Percentiles rank a stretch among this genome's conserved stretches.
Evolutionary conservation across 495 filamentous ascomycete species (phyloP).

Genomic region (Aspergillus panamensis): DNA sequence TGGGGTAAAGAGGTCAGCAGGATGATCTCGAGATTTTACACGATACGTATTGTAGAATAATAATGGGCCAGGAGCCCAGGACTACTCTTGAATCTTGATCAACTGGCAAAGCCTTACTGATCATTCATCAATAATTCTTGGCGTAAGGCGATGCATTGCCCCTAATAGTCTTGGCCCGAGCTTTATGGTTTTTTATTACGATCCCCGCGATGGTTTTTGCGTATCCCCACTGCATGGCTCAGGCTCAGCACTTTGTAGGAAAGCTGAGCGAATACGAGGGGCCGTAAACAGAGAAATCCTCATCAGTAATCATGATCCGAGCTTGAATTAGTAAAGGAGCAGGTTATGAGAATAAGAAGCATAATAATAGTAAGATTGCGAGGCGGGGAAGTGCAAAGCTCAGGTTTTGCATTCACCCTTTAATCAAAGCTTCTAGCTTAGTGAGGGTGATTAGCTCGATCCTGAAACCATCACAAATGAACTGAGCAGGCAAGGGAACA

Average conservation of each 20-base stretch:
- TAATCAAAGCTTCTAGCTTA: constrained; percentile 4
- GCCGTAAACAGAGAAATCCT: neutral
- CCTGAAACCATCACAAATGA: constrained; percentile 12
- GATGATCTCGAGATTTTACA: too few relatives aligned
- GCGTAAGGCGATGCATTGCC: constrained; percentile 6
- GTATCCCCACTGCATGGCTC: constrained; percentile 3
- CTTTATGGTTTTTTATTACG: neutral
- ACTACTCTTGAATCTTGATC: too few relatives aligned
- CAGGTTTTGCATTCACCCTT: constrained; percentile 3
- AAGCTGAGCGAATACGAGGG: constrained; percentile 5
- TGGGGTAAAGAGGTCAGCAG: too few relatives aligned
- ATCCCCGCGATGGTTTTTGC: neutral
- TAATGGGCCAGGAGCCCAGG: too few relatives aligned
- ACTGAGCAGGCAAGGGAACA: neutral
- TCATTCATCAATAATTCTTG: constrained; percentile 6
- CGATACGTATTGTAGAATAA: too few relatives aligned
- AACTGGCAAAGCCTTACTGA: neutral
- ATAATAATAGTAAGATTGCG: constrained; percentile 2
- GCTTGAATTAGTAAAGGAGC: too few relatives aligned
- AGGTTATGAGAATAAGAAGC: neutral
- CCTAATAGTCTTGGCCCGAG: constrained; percentile 10
- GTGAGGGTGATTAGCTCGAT: neutral
- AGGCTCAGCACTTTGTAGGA: neutral
- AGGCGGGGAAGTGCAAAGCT: constrained; percentile 8
- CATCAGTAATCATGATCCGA: too few relatives aligned